Conservation (phyloP, 192 early-diverging fungal species). For the Linderina pennispora region DNA sequence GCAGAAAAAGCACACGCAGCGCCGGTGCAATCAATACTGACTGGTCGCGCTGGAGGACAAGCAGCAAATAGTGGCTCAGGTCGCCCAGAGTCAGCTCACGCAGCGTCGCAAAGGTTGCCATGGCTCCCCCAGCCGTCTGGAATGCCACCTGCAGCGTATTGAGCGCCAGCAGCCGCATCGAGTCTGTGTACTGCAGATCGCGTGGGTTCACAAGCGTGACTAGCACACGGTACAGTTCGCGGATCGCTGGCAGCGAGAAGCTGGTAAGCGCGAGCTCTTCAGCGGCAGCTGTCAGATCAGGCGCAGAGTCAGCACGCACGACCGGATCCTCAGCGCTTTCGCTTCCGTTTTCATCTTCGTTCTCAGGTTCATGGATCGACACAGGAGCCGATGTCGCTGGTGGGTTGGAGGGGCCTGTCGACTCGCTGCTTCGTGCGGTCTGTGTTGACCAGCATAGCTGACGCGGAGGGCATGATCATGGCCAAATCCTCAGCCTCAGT, state of each 20-base stretch:
- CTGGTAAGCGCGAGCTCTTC: slow-evolving; percentile 1
- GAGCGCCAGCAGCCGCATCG: slow-evolving; percentile 85
- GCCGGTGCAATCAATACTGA: slow-evolving; percentile 25
- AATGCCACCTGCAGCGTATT: slow-evolving; percentile 81
- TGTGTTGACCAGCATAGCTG: slow-evolving; percentile 27
- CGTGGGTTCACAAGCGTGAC: slow-evolving; percentile 86
- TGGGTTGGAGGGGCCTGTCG: neutral
- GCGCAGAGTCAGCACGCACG: neutral
- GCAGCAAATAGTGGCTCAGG: slow-evolving; percentile 80
- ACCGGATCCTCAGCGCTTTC: neutral
- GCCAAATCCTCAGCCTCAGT: neutral
- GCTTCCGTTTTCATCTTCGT: neutral
- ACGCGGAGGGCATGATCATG: slow-evolving; percentile 24
- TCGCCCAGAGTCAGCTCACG: slow-evolving; percentile 73
- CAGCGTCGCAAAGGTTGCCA: slow-evolving; percentile 56
- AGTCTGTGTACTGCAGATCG: slow-evolving; percentile 89
- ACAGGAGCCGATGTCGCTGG: neutral
- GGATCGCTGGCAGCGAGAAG: slow-evolving; percentile 76
- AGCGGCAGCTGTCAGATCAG: neutral
- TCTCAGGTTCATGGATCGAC: neutral
- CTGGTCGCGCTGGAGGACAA: slow-evolving; percentile 49
- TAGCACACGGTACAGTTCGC: slow-evolving; percentile 86
- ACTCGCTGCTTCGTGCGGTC: slow-evolving; percentile 8
- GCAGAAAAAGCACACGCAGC: slow-evolving; percentile 49
- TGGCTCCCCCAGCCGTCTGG: slow-evolving; percentile 76